Conservation (phyloP, 768 basidiomycete species). For the Tubosaeta brunneosetosa region DNA sequence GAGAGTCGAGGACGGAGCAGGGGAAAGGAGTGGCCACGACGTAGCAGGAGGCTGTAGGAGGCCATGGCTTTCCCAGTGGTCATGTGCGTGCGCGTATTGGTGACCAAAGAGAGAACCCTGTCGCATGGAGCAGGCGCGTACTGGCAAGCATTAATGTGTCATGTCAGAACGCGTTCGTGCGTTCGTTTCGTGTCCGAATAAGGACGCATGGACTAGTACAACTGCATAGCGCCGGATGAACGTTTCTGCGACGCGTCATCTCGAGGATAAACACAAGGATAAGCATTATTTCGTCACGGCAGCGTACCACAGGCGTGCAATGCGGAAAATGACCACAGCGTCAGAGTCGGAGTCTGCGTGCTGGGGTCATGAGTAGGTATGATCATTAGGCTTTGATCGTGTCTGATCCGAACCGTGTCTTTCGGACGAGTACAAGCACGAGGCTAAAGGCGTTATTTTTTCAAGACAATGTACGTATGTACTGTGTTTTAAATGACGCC, state of each 20-base stretch:
- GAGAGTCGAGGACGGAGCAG: too few species aligned
- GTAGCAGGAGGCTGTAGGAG: too few species aligned
- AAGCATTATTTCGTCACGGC: neutral
- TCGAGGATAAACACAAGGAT: too few species aligned
- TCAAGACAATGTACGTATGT: neutral
- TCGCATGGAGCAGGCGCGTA: neutral
- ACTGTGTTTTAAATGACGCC: neutral
- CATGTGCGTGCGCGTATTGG: neutral
- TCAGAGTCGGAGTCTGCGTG: too few species aligned
- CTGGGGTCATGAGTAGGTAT: neutral
- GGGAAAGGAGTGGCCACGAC: too few species aligned
- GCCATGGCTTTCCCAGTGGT: neutral
- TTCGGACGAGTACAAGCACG: neutral
- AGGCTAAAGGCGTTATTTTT: neutral
- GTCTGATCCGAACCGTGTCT: too few species aligned
- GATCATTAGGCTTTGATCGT: neutral
- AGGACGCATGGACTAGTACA: neutral
- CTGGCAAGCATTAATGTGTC: neutral
- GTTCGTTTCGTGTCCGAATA: neutral
- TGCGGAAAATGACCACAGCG: too few species aligned
- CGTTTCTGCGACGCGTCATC: neutral
- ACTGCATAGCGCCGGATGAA: neutral
- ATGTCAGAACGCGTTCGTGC: neutral
- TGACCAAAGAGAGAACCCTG: too few species aligned
- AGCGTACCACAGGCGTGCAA: neutral